Evolutionary conservation across 345 rosid species (phyloP).

Genomic region (Stellera chamaejasme): DNA sequence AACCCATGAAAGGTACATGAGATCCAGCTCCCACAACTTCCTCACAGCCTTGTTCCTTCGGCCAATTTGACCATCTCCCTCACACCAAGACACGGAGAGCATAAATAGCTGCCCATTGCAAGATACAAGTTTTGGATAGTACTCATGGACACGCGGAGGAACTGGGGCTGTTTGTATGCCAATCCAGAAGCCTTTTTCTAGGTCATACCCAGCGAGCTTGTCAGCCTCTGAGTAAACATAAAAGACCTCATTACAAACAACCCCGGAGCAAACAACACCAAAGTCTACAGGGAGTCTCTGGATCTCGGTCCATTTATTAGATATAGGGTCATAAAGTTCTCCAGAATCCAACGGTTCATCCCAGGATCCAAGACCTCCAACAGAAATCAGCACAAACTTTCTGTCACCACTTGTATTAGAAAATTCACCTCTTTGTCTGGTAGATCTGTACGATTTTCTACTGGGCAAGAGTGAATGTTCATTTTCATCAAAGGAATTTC

Average conservation of each 20-base stretch:
- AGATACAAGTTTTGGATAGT: conserved; percentile 86
- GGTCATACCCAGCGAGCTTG: conserved; percentile 83
- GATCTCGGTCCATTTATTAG: conserved; percentile 87
- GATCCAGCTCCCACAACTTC: conserved; percentile 94
- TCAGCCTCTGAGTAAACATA: conserved; percentile 85
- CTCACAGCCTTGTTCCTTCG: conserved; percentile 93
- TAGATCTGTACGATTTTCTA: conserved; percentile 45
- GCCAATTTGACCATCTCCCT: conserved; percentile 94
- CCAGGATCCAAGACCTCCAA: conserved; percentile 79
- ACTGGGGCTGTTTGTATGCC: conserved; percentile 68
- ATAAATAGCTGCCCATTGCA: conserved; percentile 61
- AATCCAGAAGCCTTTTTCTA: conserved; percentile 91
- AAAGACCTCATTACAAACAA: conserved; percentile 72
- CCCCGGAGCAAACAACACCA: conserved; percentile 67
- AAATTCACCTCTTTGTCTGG: conserved; percentile 50
- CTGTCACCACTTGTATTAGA: conserved; percentile 28
- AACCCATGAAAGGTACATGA: conserved; percentile 69
- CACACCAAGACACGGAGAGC: conserved; percentile 98
- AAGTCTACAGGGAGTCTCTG: conserved; percentile 72
- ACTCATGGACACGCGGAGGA: conserved; percentile 89
- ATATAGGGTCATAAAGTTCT: conserved; percentile 73
- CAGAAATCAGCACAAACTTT: conserved; percentile 65
- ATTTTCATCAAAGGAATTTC: conserved; percentile 43
- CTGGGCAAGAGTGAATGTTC: conserved; percentile 25
- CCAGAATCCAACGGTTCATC: conserved; percentile 93